Conservation (phyloP, 2,329 filamentous ascomycete genomes). For the Xylaria sp. region DNA sequence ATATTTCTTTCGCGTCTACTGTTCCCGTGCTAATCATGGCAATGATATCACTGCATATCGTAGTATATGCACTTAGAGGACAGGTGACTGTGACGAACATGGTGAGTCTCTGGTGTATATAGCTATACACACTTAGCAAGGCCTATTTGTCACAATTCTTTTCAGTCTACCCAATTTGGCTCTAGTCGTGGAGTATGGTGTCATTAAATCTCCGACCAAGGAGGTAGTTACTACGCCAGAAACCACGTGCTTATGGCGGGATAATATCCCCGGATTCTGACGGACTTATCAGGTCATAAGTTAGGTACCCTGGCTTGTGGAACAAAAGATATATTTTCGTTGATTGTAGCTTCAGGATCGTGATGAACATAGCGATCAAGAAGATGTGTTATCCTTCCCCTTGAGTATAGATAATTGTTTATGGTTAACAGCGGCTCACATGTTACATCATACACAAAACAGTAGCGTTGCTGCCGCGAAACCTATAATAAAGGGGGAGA, state of each 20-base stretch:
- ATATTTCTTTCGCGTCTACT: not conserved
- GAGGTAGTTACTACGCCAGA: not conserved
- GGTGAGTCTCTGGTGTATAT: not conserved
- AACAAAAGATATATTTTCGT: not conserved
- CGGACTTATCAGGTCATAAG: not conserved
- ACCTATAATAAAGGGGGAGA: not conserved
- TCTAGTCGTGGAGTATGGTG: not conserved
- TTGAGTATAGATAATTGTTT: not conserved
- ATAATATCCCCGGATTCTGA: not conserved
- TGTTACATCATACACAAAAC: not conserved
- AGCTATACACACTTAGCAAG: not conserved
- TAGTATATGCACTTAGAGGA: not conserved
- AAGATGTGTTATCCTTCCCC: not conserved
- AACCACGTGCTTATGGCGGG: not conserved
- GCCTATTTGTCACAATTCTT: not conserved
- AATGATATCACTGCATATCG: slow-evolving; percentile 22
- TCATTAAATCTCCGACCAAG: not conserved
- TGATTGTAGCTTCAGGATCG: not conserved
- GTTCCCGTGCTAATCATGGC: not conserved
- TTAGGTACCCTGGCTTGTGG: not conserved
- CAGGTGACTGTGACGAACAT: not conserved
- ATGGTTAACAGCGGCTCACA: not conserved
- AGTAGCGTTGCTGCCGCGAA: not conserved
- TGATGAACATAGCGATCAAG: not conserved
- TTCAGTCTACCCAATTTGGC: not conserved